Evolutionary conservation across 2,329 filamentous ascomycete species (phyloP), one percentile per base, ranked within the genome.

Genomic region (Pseudogymnoascus sp.): DNA sequence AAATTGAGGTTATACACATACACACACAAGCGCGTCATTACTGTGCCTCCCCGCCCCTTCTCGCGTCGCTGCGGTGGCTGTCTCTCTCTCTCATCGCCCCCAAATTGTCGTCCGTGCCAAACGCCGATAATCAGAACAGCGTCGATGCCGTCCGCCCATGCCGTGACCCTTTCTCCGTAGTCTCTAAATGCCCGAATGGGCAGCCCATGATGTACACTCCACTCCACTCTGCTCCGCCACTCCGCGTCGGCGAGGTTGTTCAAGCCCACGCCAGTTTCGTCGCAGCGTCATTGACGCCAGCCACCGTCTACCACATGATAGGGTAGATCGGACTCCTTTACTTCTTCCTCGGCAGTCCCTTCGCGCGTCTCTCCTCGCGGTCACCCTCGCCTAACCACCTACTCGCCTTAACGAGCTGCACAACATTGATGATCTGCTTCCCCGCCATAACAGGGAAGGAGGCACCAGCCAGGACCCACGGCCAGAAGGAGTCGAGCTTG

Each of bases 351-450:
- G 82, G 80, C 28, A 86, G 71, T 3, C 84, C 85, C 63, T 74
- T 75, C 22, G 75, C 78, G 67, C 74, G 82, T 69, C 91, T 83
- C 64, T 81, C 79, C 69, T 84, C 81, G 36, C 88, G 75, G 70
- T 99, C 94, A n/a, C 92, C 92, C 76, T 97, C 92, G 0, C 91
- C 94, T 38, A 99, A 81, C 87, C 90, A 95, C 71, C 86, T 86
- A 75, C 91, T 92, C 6, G 94, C 94, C 76, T 97, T 96, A 71
- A 96, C 84, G 68, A 99, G 82, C 79, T 99, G 94, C 57, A 97
- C 83, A 58, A 97, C 81, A 70, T 99, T 99, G 80, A 97, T 90
- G 70, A 89, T 81, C 74, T 99, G 94, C 82, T 99, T 99, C 68
- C 86, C 81, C 22, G 85, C 78, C 92, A 97, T 97, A 72, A 97